These are phyloP conservation scores for Chrysochromulina parva DNA, from an alignment of 78 protist species.

Conservation along the genomic window DNA sequence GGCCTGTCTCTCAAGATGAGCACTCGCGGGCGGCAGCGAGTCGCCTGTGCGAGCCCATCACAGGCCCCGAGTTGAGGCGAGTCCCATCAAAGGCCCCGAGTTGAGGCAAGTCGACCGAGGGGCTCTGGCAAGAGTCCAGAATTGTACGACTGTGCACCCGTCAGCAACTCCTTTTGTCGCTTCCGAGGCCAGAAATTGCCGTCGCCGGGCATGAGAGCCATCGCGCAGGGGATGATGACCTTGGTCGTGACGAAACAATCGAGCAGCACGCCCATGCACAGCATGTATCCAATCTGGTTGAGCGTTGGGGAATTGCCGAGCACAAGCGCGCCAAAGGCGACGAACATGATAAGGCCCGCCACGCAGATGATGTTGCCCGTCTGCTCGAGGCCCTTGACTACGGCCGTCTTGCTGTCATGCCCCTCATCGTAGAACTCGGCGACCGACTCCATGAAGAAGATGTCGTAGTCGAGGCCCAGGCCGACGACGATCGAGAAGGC, in stretches of 20 bases:
- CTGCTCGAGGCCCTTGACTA: conserved; percentile 24
- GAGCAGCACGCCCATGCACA: conserved; percentile 58
- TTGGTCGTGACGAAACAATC: conserved; percentile 66
- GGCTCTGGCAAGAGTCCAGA: no score
- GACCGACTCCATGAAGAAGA: conserved; percentile 50
- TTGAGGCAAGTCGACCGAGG: no score
- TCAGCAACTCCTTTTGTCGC: not conserved
- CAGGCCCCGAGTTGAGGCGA: no score
- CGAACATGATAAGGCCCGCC: conserved; percentile 75
- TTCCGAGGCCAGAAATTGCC: not conserved
- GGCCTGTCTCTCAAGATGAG: no score
- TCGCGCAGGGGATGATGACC: conserved; percentile 61
- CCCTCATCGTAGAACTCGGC: conserved; percentile 41
- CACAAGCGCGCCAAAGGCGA: conserved; percentile 71
- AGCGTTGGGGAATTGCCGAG: conserved; percentile 20
- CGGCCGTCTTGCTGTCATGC: not conserved
- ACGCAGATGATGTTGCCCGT: conserved; percentile 72
- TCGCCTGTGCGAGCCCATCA: no score
- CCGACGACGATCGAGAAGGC: conserved; percentile 63
- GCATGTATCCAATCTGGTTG: conserved; percentile 53
- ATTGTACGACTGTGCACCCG: no score
- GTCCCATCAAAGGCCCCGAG: no score
- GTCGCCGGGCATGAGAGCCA: not conserved
- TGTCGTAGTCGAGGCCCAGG: conserved; percentile 72
- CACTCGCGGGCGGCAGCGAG: no score